Evolutionary conservation across 2,329 filamentous ascomycete species (phyloP).

Genomic region (Beauveria caledonica): DNA sequence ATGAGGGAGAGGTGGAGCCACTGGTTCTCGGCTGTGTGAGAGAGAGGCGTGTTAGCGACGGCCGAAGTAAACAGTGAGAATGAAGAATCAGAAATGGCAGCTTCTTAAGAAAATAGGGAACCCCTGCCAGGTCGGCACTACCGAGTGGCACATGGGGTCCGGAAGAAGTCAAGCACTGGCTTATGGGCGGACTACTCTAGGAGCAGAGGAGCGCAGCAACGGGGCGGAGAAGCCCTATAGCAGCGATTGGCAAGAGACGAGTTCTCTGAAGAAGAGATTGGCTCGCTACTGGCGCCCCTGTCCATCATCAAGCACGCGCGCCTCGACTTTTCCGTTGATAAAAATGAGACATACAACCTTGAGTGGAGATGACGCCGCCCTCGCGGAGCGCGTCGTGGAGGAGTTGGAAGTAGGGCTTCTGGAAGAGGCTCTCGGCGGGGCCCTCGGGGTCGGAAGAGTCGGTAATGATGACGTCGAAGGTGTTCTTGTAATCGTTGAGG

Average conservation of each 20-base stretch:
- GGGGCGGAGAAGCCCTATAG: constrained; percentile 14
- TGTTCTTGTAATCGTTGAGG: constrained; percentile 90
- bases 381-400: constrained; percentile 82
- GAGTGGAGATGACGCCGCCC: constrained; percentile 96
- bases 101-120: constrained; percentile 14
- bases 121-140: constrained; percentile 27
- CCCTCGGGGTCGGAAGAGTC: constrained; percentile 97
- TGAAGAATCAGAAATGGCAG: constrained; percentile 10
- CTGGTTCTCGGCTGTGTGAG: constrained; percentile 87
- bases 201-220: constrained; percentile 8
- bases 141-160: constrained; percentile 25
- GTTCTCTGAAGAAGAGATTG: background rate
- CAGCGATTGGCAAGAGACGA: background rate
- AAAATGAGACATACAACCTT: constrained; percentile 97
- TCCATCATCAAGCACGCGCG: constrained; percentile 26
- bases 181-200: constrained; percentile 13
- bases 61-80: constrained; percentile 14
- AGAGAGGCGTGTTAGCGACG: background rate
- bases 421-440: constrained; percentile 90
- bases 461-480: constrained; percentile 99
- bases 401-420: constrained; percentile 98
- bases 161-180: constrained; percentile 32
- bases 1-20: constrained; percentile 97
- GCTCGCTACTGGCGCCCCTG: constrained; percentile 10
- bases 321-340: constrained; percentile 32